These are phyloP conservation scores for Alternaria solani DNA, from an alignment of 2,329 filamentous ascomycete species.

Conservation along the genomic window DNA sequence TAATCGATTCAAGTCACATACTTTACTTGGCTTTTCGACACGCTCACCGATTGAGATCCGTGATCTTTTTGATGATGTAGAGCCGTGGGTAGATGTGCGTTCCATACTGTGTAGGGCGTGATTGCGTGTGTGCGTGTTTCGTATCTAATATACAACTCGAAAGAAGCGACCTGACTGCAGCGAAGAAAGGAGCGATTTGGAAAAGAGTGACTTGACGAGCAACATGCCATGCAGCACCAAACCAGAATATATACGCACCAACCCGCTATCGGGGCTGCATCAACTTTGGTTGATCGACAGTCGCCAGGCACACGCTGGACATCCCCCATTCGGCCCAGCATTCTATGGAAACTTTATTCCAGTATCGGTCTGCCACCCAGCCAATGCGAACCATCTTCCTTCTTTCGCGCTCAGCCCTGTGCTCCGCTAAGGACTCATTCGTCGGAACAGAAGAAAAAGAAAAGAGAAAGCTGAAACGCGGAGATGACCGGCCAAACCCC, in stretches of 20 bases:
- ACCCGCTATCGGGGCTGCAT: not conserved
- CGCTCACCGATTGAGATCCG: not conserved
- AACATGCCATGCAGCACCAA: not conserved
- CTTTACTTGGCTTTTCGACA: slow-evolving; percentile 5
- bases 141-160: not conserved
- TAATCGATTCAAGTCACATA: not conserved
- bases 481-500: not conserved
- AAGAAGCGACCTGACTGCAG: not conserved
- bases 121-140: not conserved
- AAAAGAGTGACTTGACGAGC: not conserved
- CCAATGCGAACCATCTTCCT: not conserved
- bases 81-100: not conserved
- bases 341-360: not conserved
- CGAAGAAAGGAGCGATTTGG: not conserved
- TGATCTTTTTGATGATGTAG: not conserved
- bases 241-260: not conserved
- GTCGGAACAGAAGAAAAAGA: not conserved
- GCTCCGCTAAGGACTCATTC: not conserved
- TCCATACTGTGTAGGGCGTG: not conserved
- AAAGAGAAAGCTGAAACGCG: slow-evolving; percentile 1
- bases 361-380: not conserved
- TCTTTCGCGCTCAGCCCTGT: not conserved
- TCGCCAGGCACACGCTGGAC: not conserved
- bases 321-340: not conserved
- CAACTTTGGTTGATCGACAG: slow-evolving; percentile 1